A percentile compares a stretch with the other conserved stretches of the same genome.
phyloP scores from a whole-genome alignment of 73 alveolate species.

The Paramecium biaurelia region DNA sequence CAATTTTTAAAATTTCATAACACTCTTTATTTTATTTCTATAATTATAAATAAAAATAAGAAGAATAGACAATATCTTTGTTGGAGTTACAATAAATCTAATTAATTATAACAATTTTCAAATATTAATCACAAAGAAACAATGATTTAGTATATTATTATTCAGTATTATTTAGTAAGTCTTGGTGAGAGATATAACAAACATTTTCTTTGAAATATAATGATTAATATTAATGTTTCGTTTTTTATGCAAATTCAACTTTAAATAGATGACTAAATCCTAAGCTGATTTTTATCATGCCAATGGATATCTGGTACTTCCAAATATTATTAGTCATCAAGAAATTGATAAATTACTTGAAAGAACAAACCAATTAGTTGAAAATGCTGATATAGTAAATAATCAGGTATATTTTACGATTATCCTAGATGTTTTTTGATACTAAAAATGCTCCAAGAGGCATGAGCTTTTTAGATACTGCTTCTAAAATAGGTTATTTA shows the following conservation, averaged over 20 bases:
- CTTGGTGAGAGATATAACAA: neutral
- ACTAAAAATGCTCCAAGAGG: conserved; percentile 54
- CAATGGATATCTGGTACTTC: conserved; percentile 45
- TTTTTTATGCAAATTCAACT: neutral
- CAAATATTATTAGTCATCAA: neutral
- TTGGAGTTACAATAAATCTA: no score
- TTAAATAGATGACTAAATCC: neutral
- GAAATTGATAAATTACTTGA: conserved; percentile 48
- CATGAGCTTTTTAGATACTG: conserved; percentile 60
- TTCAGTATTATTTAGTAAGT: neutral
- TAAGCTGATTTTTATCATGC: neutral
- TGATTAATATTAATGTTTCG: neutral
- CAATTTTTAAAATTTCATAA: no score
- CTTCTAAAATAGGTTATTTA: conserved; percentile 57
- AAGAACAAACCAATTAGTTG: conserved; percentile 62
- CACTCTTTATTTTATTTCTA: no score
- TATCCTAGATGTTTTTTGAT: conserved; percentile 36
- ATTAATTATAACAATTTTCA: no score
- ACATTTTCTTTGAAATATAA: neutral
- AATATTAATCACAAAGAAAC: neutral
- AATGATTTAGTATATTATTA: neutral
- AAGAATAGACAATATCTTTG: no score
- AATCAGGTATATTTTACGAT: conserved; percentile 6
- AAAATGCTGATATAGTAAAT: conserved; percentile 41
- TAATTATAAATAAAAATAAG: no score